Conservation (phyloP, 768 basidiomycete species). For the Pilatotrama ljubarskyi region DNA sequence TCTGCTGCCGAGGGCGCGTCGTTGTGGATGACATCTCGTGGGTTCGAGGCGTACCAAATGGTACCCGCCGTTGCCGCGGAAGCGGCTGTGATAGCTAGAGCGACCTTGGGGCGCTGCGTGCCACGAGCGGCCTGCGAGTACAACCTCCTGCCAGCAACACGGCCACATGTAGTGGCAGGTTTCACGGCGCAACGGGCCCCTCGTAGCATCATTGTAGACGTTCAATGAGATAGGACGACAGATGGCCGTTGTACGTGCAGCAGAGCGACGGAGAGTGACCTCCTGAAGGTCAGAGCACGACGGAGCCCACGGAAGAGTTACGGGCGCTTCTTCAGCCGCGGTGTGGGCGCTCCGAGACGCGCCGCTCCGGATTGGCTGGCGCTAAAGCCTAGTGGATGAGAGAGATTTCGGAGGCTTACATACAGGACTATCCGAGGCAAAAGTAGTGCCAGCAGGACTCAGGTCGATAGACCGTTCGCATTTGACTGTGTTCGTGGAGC, state of each 20-base stretch:
- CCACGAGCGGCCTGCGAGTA: neutral
- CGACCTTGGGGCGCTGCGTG: neutral
- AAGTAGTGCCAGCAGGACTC: no score
- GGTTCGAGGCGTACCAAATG: conserved; percentile 40
- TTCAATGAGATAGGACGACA: no score
- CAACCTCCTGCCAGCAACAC: conserved; percentile 1
- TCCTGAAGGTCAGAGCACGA: no score
- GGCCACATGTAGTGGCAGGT: neutral
- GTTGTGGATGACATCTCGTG: conserved; percentile 32
- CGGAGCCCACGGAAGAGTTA: neutral
- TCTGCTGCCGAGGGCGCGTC: conserved; percentile 30
- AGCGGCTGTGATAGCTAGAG: conserved; percentile 29
- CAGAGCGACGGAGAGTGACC: neutral
- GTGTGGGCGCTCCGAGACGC: neutral
- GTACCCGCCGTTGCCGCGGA: conserved; percentile 37
- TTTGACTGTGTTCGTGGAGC: no score
- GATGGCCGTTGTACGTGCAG: no score
- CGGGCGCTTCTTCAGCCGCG: neutral
- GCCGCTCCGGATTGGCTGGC: neutral
- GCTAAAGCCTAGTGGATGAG: neutral
- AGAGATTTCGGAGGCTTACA: no score
- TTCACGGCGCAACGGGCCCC: neutral
- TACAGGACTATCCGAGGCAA: no score
- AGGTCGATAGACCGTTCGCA: no score
- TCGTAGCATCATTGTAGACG: conserved; percentile 1